A percentile compares a stretch with the other conserved stretches of the same genome.
These are phyloP conservation scores for Bathelium albidoporum DNA, from an alignment of 495 filamentous ascomycete species.

Conservation along the genomic window DNA sequence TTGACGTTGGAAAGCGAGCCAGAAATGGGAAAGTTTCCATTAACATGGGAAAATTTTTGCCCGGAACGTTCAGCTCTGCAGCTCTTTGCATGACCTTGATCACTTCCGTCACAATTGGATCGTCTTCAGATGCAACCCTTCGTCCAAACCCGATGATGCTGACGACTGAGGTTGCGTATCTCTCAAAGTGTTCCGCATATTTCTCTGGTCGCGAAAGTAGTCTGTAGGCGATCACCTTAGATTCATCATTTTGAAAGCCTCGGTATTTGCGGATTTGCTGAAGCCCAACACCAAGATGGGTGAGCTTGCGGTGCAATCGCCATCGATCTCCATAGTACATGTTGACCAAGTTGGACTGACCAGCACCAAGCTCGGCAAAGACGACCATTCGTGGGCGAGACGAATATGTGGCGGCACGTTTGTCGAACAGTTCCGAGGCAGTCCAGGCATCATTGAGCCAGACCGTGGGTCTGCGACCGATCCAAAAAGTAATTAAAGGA, in stretches of 20 bases:
- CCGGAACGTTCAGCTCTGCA: conserved; percentile 50
- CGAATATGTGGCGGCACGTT: conserved; percentile 45
- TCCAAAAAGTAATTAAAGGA: conserved; percentile 51
- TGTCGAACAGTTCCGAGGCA: conserved; percentile 44
- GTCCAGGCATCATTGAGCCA: conserved; percentile 58
- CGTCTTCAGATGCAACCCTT: conserved; percentile 30
- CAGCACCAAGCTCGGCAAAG: conserved; percentile 48
- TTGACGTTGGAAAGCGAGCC: conserved; percentile 42
- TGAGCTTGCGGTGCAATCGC: conserved; percentile 52
- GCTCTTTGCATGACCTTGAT: conserved; percentile 51
- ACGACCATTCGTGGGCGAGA: conserved; percentile 39
- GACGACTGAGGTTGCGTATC: conserved; percentile 37
- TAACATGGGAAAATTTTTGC: conserved; percentile 39
- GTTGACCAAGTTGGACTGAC: conserved; percentile 48
- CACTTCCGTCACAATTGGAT: conserved; percentile 40
- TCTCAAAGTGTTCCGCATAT: conserved; percentile 35
- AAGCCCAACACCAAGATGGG: conserved; percentile 48
- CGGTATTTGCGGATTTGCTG: conserved; percentile 52
- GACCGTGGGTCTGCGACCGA: conserved; percentile 51
- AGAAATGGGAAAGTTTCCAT: conserved; percentile 48
- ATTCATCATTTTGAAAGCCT: conserved; percentile 49
- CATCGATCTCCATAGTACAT: conserved; percentile 52
- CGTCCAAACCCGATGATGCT: conserved; percentile 37
- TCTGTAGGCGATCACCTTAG: conserved; percentile 33
- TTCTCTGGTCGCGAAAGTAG: conserved; percentile 29